Percentiles rank a stretch among this genome's conserved stretches.
These are phyloP conservation scores for Metschnikowia chrysomelidarum DNA, from an alignment of 805 yeast genomes.

Conservation along the genomic window DNA sequence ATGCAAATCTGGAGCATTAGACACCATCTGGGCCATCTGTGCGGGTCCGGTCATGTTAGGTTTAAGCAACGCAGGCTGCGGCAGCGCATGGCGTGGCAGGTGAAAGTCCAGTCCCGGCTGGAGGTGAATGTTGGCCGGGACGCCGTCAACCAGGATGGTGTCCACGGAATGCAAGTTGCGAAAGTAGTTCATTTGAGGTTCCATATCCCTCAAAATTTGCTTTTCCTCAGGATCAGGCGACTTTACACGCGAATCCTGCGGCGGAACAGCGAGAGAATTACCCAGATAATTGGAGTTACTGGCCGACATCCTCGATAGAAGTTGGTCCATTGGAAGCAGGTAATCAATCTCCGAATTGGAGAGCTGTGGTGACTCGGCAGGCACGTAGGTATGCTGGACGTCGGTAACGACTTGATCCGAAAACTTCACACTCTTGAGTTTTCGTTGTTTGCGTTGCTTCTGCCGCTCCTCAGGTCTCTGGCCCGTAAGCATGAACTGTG, in stretches of 20 bases:
- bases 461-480: conserved; percentile 53
- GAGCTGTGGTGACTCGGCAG: conserved; percentile 16
- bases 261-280: conserved; percentile 13
- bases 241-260: conserved; percentile 9
- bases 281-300: conserved; percentile 1
- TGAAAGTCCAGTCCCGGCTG: conserved; percentile 16
- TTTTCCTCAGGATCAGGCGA: conserved; percentile 59
- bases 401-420: conserved; percentile 61
- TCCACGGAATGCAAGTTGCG: conserved; percentile 72
- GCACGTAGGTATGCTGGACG: conserved; percentile 26
- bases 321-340: conserved; percentile 75
- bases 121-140: conserved; percentile 53
- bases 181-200: conserved; percentile 65
- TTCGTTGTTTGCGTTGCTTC: conserved; percentile 40
- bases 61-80: conserved; percentile 24
- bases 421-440: conserved; percentile 65
- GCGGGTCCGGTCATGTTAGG: conserved; percentile 50
- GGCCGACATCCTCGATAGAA: conserved; percentile 45
- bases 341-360: conserved; percentile 46
- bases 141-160: conserved; percentile 70
- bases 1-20: conserved; percentile 3
- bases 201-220: conserved; percentile 71
- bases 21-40: conserved; percentile 35
- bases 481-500: conserved; percentile 81
- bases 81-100: conserved; percentile 16